Base-by-base conservation (phyloP, 2,329 filamentous ascomycete species). In the Aaosphaeria arxii region DNA sequence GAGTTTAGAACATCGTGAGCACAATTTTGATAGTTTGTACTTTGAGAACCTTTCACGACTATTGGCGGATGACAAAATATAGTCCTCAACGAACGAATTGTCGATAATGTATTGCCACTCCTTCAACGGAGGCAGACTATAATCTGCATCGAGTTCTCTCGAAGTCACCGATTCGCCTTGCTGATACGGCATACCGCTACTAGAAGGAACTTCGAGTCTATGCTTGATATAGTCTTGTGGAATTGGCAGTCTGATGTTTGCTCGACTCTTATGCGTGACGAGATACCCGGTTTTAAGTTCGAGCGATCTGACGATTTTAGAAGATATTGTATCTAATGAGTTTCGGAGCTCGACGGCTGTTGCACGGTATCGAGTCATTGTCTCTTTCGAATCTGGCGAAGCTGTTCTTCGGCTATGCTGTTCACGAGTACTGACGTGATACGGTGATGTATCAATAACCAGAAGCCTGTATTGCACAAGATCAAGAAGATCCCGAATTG, bases 91-190 rank as follows among this genome's bases (percentile, higher is more conserved):
- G 38, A 57, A 57, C 3, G n/a, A 13, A 30, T 56, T 50, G 41
- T 58, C 53, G 9, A 56, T 43, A 3, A 36, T 11, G 29, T 51
- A 56, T 30, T 43, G 41, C 55, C 55, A 58, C 5, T 44, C 46
- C 44, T 50, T 43, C 17, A 50, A 33, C 30, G 39, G 31, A 24
- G 32, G 40, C 7, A 43, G 39, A 42, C 13, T 46, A 17, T 55
- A 55, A 32, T 55, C 51, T 5, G 43, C 42, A 36, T 24, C 17
- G 17, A 24, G 17, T 36, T 9, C 33, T 4, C 30, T 42, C 1
- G 47, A 41, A 41, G 42, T 39, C 17, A n/a, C 51, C 51, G n/a
- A 42, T 51, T 7, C 24, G n/a, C 17, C 24, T 7, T 35, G 28
- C 11, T n/a, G 29, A 33, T 44, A 33, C 11, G 42, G 30, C n/a